phyloP scores from a whole-genome alignment of 2,329 filamentous ascomycete genomes.

The Penicillium vulpinum region DNA sequence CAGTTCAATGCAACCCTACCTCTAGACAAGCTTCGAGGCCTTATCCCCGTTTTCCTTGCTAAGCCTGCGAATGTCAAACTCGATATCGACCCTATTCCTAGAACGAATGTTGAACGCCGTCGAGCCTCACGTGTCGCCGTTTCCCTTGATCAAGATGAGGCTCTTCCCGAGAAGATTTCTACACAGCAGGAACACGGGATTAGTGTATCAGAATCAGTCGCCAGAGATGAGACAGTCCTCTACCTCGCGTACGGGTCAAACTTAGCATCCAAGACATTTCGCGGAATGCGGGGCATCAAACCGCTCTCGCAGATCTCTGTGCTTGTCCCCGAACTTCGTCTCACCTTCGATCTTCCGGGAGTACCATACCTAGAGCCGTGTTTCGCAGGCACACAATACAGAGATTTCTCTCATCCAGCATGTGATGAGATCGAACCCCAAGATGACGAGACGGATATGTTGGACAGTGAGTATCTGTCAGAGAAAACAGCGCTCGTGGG shows the following conservation, averaged over 20 bases:
- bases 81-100: slow-evolving; percentile 13
- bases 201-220: slow-evolving; percentile 3
- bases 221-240: slow-evolving; percentile 57
- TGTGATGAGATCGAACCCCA: slow-evolving; percentile 1
- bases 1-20: slow-evolving; percentile 19
- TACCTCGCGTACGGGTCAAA: slow-evolving; percentile 94
- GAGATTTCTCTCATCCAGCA: slow-evolving; percentile 44
- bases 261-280: slow-evolving; percentile 75
- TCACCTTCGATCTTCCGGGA: slow-evolving; percentile 84
- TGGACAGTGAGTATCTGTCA: slow-evolving; percentile 10
- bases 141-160: slow-evolving; percentile 22
- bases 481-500: slow-evolving; percentile 39
- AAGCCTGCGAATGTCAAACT: neutral
- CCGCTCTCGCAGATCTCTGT: slow-evolving; percentile 82
- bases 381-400: slow-evolving; percentile 76
- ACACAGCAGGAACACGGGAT: slow-evolving; percentile 18
- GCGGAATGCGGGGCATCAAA: slow-evolving; percentile 72
- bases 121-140: slow-evolving; percentile 12
- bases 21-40: slow-evolving; percentile 13
- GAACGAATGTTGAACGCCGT: slow-evolving; percentile 17
- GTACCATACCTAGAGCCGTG: slow-evolving; percentile 87
- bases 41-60: neutral
- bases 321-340: slow-evolving; percentile 70
- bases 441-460: slow-evolving; percentile 9
- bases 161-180: slow-evolving; percentile 18